A percentile compares a stretch with the other conserved stretches of the same genome.
Conservation (phyloP, 805 yeast genomes). For the Clavispora carvajalis region DNA sequence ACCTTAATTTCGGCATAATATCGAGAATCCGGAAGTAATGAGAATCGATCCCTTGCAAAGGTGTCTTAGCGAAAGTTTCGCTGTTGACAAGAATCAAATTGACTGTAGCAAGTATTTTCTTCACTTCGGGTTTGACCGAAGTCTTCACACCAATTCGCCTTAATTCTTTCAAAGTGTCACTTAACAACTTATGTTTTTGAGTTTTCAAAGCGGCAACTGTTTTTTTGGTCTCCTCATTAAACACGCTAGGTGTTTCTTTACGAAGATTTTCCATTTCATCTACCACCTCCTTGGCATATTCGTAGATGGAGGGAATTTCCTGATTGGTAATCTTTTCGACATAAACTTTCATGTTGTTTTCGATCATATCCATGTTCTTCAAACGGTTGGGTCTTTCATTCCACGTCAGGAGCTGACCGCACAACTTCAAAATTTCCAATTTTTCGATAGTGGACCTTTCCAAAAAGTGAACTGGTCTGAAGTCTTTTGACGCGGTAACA, state of each 20-base stretch:
- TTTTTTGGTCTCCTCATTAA: constrained; percentile 72
- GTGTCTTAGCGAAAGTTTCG: constrained; percentile 35
- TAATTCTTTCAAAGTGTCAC: constrained; percentile 71
- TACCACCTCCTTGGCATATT: constrained; percentile 49
- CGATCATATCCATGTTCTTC: constrained; percentile 44
- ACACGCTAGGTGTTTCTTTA: constrained; percentile 69
- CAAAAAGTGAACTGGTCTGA: not conserved
- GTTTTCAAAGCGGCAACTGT: constrained; percentile 58
- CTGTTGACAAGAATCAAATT: constrained; percentile 57
- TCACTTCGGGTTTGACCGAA: constrained; percentile 60
- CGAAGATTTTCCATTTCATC: constrained; percentile 58
- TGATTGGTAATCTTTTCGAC: constrained; percentile 27
- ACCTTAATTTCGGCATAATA: constrained; percentile 71
- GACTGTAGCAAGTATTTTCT: constrained; percentile 55
- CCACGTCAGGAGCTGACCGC: constrained; percentile 44
- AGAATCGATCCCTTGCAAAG: constrained; percentile 38
- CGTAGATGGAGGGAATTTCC: constrained; percentile 45
- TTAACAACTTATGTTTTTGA: constrained; percentile 74
- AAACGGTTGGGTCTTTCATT: constrained; percentile 51
- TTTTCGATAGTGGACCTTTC: constrained; percentile 10
- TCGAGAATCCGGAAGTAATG: constrained; percentile 72
- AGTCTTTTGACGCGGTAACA: not conserved
- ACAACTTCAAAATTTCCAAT: constrained; percentile 13
- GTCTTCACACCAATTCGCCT: constrained; percentile 72
- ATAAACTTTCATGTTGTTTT: constrained; percentile 52